A percentile compares a stretch with the other conserved stretches of the same genome.
Conservation (phyloP, 768 basidiomycete genomes). For the Tylopilus cervinicoccineus region DNA sequence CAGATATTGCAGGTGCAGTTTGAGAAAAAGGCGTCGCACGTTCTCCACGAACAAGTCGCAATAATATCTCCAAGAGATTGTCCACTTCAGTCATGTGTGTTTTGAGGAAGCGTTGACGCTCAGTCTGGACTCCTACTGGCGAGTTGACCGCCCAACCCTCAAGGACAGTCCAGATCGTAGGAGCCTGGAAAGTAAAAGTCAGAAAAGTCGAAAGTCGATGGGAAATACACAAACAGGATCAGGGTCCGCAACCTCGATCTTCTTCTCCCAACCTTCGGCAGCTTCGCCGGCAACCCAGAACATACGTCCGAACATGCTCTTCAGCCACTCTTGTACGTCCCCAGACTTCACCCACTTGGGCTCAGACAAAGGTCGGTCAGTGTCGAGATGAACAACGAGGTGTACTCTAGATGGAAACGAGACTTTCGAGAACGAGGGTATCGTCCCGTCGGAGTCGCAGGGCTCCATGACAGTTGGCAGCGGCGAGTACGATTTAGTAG, state of each 20-base stretch:
- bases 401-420: conserved; percentile 51
- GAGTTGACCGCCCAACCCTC: conserved; percentile 90
- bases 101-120: conserved; percentile 84
- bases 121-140: conserved; percentile 64
- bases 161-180: conserved; percentile 86
- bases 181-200: conserved; percentile 54
- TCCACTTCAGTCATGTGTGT: conserved; percentile 84
- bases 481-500: conserved; percentile 65
- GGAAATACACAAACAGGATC: conserved; percentile 72
- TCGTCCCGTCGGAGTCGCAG: conserved; percentile 51
- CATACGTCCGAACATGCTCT: conserved; percentile 83
- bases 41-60: conserved; percentile 89
- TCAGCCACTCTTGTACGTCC: conserved; percentile 90
- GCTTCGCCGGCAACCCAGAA: conserved; percentile 83
- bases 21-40: conserved; percentile 70
- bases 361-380: conserved; percentile 83
- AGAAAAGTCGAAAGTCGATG: background rate
- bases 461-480: conserved; percentile 43
- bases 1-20: conserved; percentile 55
- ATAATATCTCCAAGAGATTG: conserved; percentile 88
- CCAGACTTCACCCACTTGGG: conserved; percentile 97
- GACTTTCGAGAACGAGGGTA: conserved; percentile 69
- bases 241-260: conserved; percentile 88
- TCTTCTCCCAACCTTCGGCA: conserved; percentile 92
- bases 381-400: conserved; percentile 81